Percentiles rank a stretch among this genome's conserved stretches.
Evolutionary conservation across 352 stramenopile species (phyloP).

Genomic region (Phytophthora foliorum): DNA sequence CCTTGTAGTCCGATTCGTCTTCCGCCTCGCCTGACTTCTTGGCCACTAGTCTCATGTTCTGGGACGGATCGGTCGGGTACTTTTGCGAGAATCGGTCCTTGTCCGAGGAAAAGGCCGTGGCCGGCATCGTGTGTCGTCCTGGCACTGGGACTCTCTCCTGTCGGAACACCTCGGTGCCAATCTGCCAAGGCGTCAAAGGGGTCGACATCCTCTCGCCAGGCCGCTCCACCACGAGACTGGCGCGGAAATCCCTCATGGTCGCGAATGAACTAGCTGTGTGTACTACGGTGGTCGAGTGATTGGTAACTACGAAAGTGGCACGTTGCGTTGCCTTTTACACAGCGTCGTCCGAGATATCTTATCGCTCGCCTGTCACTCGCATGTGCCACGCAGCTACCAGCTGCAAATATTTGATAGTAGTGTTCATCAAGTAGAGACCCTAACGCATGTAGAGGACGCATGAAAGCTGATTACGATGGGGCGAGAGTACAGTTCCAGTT

Average conservation of each 20-base stretch:
- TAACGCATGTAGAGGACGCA: slow-evolving; percentile 27
- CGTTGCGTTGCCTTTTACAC: slow-evolving; percentile 17
- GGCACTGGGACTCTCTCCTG: slow-evolving; percentile 10
- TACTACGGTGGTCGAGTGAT: slow-evolving; percentile 4
- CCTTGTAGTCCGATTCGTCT: slow-evolving; percentile 50
- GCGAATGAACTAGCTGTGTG: background rate
- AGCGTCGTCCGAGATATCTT: slow-evolving; percentile 34
- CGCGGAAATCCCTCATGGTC: slow-evolving; percentile 26
- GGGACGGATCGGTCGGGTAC: slow-evolving; percentile 20
- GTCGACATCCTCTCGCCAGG: slow-evolving; percentile 21
- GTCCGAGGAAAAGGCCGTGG: slow-evolving; percentile 41
- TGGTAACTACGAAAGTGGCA: slow-evolving; percentile 12
- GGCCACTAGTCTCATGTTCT: slow-evolving; percentile 35
- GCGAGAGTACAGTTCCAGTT: slow-evolving; percentile 16
- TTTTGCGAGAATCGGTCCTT: slow-evolving; percentile 36
- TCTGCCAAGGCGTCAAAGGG: slow-evolving; percentile 33
- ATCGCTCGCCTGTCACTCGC: slow-evolving; percentile 32
- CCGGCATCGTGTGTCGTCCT: slow-evolving; percentile 16
- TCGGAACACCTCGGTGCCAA: slow-evolving; percentile 28
- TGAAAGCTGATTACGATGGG: slow-evolving; percentile 9
- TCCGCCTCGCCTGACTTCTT: slow-evolving; percentile 44
- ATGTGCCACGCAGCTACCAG: slow-evolving; percentile 31
- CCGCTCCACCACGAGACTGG: slow-evolving; percentile 32
- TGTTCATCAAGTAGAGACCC: slow-evolving; percentile 11
- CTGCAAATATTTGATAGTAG: slow-evolving; percentile 8